phyloP scores from a whole-genome alignment of 129 eudicot species.

The Glebionis coronaria region DNA sequence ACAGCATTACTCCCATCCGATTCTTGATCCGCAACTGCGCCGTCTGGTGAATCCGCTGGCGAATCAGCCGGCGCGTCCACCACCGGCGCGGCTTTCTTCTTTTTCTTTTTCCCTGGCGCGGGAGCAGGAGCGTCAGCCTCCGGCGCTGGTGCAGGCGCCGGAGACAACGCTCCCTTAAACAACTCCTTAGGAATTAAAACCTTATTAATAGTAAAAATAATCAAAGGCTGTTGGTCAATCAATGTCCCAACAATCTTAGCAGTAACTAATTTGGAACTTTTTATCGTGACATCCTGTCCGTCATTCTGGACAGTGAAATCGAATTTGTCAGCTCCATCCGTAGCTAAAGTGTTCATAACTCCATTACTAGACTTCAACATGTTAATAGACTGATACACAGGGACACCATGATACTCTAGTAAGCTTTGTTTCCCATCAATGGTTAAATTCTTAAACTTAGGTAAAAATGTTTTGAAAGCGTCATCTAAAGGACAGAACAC shows the following conservation, averaged over 20 bases:
- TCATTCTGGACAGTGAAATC: slow-evolving; percentile 77
- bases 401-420: slow-evolving; percentile 71
- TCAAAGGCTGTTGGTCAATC: slow-evolving; percentile 71
- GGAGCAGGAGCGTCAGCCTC: slow-evolving; percentile 47
- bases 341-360: slow-evolving; percentile 71
- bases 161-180: slow-evolving; percentile 48
- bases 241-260: slow-evolving; percentile 64
- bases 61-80: slow-evolving; percentile 52
- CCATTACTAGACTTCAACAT: slow-evolving; percentile 78
- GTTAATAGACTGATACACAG: slow-evolving; percentile 57
- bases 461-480: slow-evolving; percentile 60
- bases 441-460: slow-evolving; percentile 63
- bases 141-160: slow-evolving; percentile 83
- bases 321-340: slow-evolving; percentile 71
- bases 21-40: slow-evolving; percentile 44
- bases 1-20: slow-evolving; percentile 40
- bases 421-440: slow-evolving; percentile 59
- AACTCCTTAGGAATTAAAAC: slow-evolving; percentile 77
- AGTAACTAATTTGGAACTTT: slow-evolving; percentile 49
- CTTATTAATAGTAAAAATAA: slow-evolving; percentile 58
- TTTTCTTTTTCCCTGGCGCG: slow-evolving; percentile 52
- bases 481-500: slow-evolving; percentile 78
- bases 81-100: slow-evolving; percentile 42
- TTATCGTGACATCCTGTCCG: slow-evolving; percentile 66
- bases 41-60: slow-evolving; percentile 72